Evolutionary conservation across 2,329 filamentous ascomycete species (phyloP).

Genomic region (Fusarium sp.): DNA sequence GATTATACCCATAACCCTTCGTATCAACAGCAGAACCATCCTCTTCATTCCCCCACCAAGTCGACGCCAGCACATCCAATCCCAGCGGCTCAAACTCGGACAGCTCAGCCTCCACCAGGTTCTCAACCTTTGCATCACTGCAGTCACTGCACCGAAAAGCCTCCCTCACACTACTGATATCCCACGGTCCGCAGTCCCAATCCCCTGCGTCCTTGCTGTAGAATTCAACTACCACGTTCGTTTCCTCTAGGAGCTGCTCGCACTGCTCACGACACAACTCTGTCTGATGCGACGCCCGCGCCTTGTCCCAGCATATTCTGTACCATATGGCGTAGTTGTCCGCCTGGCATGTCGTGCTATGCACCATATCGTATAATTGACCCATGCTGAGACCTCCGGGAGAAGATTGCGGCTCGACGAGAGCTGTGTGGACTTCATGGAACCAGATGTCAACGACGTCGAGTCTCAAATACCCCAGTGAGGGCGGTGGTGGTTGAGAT

Average conservation of each 20-base stretch:
- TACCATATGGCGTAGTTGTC: slow-evolving; percentile 25
- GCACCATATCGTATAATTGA: slow-evolving; percentile 38
- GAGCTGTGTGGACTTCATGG: slow-evolving; percentile 12
- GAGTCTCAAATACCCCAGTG: slow-evolving; percentile 35
- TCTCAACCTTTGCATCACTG: neutral
- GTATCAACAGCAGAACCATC: slow-evolving; percentile 25
- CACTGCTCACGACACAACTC: slow-evolving; percentile 10
- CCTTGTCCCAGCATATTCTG: slow-evolving; percentile 24
- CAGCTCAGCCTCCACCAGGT: slow-evolving; percentile 7
- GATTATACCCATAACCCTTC: slow-evolving; percentile 18
- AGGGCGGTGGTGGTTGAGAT: slow-evolving; percentile 44
- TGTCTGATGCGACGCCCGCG: slow-evolving; percentile 6
- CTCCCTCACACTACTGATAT: slow-evolving; percentile 19
- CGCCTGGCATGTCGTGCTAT: slow-evolving; percentile 20
- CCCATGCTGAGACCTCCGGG: slow-evolving; percentile 35
- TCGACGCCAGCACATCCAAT: slow-evolving; percentile 18
- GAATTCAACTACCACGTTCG: slow-evolving; percentile 32
- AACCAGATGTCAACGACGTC: slow-evolving; percentile 31
- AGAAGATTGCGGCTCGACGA: slow-evolving; percentile 3
- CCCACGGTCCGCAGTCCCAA: slow-evolving; percentile 27
- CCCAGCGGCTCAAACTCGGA: slow-evolving; percentile 17
- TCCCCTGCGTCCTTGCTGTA: slow-evolving; percentile 7
- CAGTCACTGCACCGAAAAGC: slow-evolving; percentile 16
- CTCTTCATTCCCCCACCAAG: slow-evolving; percentile 22
- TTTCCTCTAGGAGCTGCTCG: slow-evolving; percentile 13